phyloP scores from a whole-genome alignment of 2,329 filamentous ascomycete species.

The Apiospora marii region DNA sequence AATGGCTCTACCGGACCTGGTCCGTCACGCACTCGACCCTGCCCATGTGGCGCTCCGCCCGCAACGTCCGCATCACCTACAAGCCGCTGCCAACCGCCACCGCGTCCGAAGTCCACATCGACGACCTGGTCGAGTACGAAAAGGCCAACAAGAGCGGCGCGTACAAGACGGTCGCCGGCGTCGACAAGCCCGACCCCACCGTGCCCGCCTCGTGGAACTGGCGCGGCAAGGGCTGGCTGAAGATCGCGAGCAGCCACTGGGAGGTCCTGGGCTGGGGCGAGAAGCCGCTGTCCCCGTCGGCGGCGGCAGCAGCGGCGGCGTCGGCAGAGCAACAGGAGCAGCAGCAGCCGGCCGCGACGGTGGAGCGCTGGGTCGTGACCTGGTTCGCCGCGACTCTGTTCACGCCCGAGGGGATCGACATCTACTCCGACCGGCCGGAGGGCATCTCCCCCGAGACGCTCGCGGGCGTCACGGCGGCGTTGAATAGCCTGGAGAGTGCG shows the following conservation, averaged over 20 bases:
- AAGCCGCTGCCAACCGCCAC: conserved; percentile 45
- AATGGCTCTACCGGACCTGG: conserved; percentile 74
- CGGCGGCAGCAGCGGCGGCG: not conserved
- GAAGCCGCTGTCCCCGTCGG: conserved; percentile 36
- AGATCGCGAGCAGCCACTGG: conserved; percentile 79
- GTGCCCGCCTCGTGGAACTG: conserved; percentile 69
- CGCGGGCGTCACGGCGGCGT: conserved; percentile 60
- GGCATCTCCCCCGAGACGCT: conserved; percentile 67
- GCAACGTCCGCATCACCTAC: conserved; percentile 85
- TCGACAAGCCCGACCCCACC: conserved; percentile 60
- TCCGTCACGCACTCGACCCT: conserved; percentile 78
- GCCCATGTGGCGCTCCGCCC: conserved; percentile 80
- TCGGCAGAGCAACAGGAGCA: conserved; percentile 31
- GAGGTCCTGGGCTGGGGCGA: conserved; percentile 82
- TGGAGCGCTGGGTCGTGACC: conserved; percentile 78
- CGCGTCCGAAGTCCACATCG: conserved; percentile 58
- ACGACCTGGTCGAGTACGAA: conserved; percentile 74
- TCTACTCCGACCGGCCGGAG: conserved; percentile 72
- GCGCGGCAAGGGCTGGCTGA: conserved; percentile 79
- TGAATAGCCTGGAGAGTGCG: conserved; percentile 62
- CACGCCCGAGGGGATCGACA: conserved; percentile 81
- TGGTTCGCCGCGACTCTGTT: conserved; percentile 87
- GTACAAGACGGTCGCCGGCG: conserved; percentile 69
- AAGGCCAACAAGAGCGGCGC: conserved; percentile 44
- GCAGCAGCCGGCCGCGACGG: conserved; percentile 44